Base-by-base conservation (phyloP, 2,329 filamentous ascomycete species). In the Phaeosphaeriaceae sp. region DNA sequence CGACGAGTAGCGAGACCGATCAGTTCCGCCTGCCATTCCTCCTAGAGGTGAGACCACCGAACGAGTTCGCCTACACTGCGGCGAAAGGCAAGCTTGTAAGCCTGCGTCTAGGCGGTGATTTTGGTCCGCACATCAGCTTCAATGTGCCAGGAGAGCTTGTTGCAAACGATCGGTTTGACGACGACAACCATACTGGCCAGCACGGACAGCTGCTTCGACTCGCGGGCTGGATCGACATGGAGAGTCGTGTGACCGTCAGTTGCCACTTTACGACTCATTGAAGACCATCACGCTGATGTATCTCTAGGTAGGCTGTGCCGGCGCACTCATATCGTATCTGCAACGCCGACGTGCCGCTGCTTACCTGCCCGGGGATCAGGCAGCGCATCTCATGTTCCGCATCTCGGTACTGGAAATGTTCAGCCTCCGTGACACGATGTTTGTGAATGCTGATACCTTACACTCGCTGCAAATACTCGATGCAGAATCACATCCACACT, bases 381-480 rank as follows among this genome's bases (percentile, higher is more conserved):
- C 82, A 27, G 82, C 83, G 2, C 74, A 79, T n/a, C 68, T 80
- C 10, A 78, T 85, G 44, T 91, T 91, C 64, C 83, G 81, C 7
- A 81, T 96, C 24, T 81, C 78, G 22, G 83, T 82, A 0, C 77
- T 97, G 11, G 85, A 91, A 69, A 93, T 92, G 86, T 93, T 96
- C 75, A 89, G 85, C 31, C 80, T 97, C 22, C 77, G 78, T 21
- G 82, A 84, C 45, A 84, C 82, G 0, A 89, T 90, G 88, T 92
- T 95, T 69, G 83, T 97, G 65, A 95, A 92, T 66, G 81, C 85
- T 2, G 92, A 97, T 70, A 91, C 93, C 0, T 80, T 98, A 44
- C 78, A 87, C 15, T 93, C 93, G 1, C 84, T 99, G 9, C 94
- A 97, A 68, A 91, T 99, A 25, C 83, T 97, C 24, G 89, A 90